These are phyloP conservation scores for Neopestalotiopsis sp. DNA, from an alignment of 2,329 filamentous ascomycete species.

Conservation along the genomic window DNA sequence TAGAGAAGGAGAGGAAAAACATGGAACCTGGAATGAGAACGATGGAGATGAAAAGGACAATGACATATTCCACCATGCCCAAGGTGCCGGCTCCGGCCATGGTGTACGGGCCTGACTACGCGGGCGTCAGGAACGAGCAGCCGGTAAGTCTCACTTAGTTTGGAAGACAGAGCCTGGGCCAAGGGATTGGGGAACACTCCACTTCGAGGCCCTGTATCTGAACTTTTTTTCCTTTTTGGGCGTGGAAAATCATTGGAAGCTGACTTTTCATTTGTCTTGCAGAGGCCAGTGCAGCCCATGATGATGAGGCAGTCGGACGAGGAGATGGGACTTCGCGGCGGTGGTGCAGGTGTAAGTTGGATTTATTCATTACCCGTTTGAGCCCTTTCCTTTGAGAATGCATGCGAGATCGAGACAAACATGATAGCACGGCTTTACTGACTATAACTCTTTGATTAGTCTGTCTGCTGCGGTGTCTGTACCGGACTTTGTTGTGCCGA, in stretches of 20 bases:
- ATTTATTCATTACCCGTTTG: neutral
- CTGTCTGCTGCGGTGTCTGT: conserved; percentile 7
- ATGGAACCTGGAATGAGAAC: neutral
- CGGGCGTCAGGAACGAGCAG: conserved; percentile 11
- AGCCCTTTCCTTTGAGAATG: neutral
- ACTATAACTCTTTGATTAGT: neutral
- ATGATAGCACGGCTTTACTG: neutral
- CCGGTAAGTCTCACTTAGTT: neutral
- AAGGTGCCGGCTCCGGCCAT: conserved; percentile 15
- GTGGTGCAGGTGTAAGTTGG: conserved; percentile 11
- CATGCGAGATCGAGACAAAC: neutral
- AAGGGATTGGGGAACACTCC: no score
- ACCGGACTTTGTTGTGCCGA: conserved; percentile 14
- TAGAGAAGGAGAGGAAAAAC: neutral
- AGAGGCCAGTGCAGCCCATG: conserved; percentile 12
- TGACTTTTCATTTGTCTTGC: neutral
- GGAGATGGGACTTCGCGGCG: conserved; percentile 4
- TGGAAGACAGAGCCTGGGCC: no score
- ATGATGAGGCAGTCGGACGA: conserved; percentile 1
- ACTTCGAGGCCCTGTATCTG: no score
- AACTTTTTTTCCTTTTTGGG: no score
- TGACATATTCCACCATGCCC: conserved; percentile 4
- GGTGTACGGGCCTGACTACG: conserved; percentile 16
- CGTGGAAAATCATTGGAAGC: neutral
- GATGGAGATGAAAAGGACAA: neutral